Conservation (phyloP, 2,329 filamentous ascomycete genomes). For the Fusarium citri region DNA sequence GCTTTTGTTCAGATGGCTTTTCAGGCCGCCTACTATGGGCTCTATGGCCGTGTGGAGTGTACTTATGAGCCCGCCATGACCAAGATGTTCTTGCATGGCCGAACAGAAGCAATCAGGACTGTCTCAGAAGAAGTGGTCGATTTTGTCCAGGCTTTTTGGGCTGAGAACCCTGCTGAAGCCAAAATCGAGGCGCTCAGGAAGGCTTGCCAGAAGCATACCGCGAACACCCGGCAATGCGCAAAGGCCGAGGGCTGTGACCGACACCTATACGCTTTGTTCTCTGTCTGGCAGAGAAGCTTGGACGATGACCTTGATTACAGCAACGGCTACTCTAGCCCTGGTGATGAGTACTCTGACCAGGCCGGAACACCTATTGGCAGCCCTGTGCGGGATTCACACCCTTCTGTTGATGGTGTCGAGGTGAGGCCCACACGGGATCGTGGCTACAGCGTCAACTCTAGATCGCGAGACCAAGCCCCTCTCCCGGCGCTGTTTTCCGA, state of each 20-base stretch:
- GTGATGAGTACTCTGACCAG: constrained; percentile 61
- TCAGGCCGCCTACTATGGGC: constrained; percentile 96
- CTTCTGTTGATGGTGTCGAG: constrained; percentile 50
- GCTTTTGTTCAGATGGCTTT: constrained; percentile 99
- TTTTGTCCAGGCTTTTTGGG: constrained; percentile 96
- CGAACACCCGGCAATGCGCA: constrained; percentile 83
- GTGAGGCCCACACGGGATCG: constrained; percentile 57
- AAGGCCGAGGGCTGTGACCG: constrained; percentile 93
- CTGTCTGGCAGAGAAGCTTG: constrained; percentile 90
- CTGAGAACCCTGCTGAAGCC: constrained; percentile 81
- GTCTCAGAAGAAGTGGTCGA: constrained; percentile 86
- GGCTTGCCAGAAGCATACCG: constrained; percentile 85
- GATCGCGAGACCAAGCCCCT: constrained; percentile 59
- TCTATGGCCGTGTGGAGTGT: constrained; percentile 93
- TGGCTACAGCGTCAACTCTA: constrained; percentile 66
- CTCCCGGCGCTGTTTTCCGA: constrained; percentile 89
- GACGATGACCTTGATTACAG: constrained; percentile 72
- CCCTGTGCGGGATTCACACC: constrained; percentile 63
- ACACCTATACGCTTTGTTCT: constrained; percentile 93
- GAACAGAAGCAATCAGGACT: constrained; percentile 91
- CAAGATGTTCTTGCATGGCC: constrained; percentile 90
- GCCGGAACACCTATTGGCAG: constrained; percentile 62
- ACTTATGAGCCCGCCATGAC: constrained; percentile 99
- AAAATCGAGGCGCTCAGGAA: constrained; percentile 89
- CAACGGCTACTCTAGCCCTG: constrained; percentile 73